A percentile compares a stretch with the other conserved stretches of the same genome.
These are phyloP conservation scores for Hansenula sp. DNA, from an alignment of 1,139 yeast species.

Conservation along the genomic window DNA sequence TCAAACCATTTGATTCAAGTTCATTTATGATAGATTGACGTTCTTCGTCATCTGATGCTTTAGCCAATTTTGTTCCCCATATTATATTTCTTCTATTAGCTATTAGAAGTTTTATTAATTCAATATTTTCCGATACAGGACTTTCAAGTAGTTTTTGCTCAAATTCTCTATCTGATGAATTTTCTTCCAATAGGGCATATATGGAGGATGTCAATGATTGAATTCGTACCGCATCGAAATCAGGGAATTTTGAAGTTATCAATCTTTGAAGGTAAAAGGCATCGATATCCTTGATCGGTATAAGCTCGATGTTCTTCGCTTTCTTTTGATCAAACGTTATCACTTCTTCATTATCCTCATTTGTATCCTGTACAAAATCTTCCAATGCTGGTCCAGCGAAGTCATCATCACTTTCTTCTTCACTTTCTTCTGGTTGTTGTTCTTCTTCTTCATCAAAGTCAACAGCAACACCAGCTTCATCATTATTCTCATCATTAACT, in stretches of 20 bases:
- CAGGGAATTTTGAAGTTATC: slow-evolving; percentile 28
- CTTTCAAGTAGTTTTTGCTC: slow-evolving; percentile 49
- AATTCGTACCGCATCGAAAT: slow-evolving; percentile 33
- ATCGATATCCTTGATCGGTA: slow-evolving; percentile 33
- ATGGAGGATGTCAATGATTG: slow-evolving; percentile 30
- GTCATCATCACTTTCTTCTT: slow-evolving; percentile 12
- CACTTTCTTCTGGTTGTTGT: slow-evolving; percentile 24
- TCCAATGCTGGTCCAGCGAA: slow-evolving; percentile 24
- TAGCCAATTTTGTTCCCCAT: slow-evolving; percentile 46
- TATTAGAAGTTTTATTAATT: slow-evolving; percentile 43
- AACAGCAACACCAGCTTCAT: slow-evolving; percentile 28
- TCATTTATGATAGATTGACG: slow-evolving; percentile 25
- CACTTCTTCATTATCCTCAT: slow-evolving; percentile 28
- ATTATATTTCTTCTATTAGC: slow-evolving; percentile 50
- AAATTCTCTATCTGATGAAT: slow-evolving; percentile 36
- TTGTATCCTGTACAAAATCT: slow-evolving; percentile 27
- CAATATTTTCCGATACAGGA: slow-evolving; percentile 47
- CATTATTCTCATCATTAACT: slow-evolving; percentile 21
- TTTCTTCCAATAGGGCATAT: slow-evolving; percentile 28
- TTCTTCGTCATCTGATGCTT: slow-evolving; percentile 30
- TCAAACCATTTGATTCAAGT: slow-evolving; percentile 31
- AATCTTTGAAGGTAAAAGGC: slow-evolving; percentile 47
- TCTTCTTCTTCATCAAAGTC: slow-evolving; percentile 39
- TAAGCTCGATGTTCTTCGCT: slow-evolving; percentile 3
- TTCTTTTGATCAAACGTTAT: slow-evolving; percentile 16